Evolutionary conservation across 208 protist genomes (phyloP), one percentile per base, ranked within the genome.

Genomic region (Kentomonas sorsogonicus): DNA sequence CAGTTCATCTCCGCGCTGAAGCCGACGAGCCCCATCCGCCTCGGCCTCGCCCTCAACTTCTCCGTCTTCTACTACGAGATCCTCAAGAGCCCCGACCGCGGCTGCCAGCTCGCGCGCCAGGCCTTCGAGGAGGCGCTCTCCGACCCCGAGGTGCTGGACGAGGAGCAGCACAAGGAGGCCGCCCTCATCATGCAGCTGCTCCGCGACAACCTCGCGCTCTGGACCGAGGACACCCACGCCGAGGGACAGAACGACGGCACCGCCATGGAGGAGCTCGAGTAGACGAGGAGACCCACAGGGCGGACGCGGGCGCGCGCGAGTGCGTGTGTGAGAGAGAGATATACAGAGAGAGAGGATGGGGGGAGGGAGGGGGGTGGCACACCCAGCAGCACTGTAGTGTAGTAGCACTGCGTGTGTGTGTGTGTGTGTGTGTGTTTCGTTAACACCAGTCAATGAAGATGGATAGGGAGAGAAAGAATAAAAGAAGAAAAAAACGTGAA

Each of bases 31-130:
- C 98, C 98, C 34, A 99, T 99, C 68, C 94, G 98, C 57, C 93
- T 99, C 25, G 98, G 98, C 56, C 97, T 99, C 36, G 98, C 97
- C 13, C 91, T 99, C 23, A 99, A 99, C 91, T 99, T 99, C 77
- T 99, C 97, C 39, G 98, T 99, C 33, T 99, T 99, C 77, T 99
- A 99, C 76, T 99, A 99, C 79, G 98, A 99, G 80, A 99, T 99
- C 69, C 72, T 99, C 18, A 98, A 98, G 63, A 86, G 80, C 41
- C 96, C 96, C 30, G 96, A 98, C 52, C 83, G 87, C 70, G 98
- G 97, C 43, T 99, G 96, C 75, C 72, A 95, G 58, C 78, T 99
- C 30, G 98, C 98, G 18, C 97, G 98, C 43, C 79, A 98, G 74
- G 96, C 96, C 50, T 99, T 99, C 54, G 98, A 99, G 72, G 94